Evolutionary conservation across 805 yeast species (phyloP).

Genomic region (Nakazawaea ernobii): DNA sequence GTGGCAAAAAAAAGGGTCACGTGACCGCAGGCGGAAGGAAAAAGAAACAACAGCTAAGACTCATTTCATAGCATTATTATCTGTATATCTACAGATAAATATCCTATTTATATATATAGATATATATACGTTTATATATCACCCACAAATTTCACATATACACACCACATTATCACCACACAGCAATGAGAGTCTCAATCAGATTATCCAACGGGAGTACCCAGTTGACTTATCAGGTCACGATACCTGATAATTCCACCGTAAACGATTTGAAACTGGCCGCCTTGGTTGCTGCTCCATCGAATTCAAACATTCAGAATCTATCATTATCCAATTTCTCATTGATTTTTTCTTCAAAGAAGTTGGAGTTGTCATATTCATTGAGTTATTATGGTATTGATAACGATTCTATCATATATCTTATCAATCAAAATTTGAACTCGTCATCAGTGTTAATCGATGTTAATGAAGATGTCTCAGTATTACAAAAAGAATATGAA

Average conservation of each 20-base stretch:
- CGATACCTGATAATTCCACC: slow-evolving; percentile 47
- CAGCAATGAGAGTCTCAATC: slow-evolving; percentile 41
- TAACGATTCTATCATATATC: slow-evolving; percentile 22
- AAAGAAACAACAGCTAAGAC: too few species aligned
- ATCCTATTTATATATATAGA: too few species aligned
- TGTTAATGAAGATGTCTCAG: slow-evolving; percentile 4
- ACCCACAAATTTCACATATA: background rate
- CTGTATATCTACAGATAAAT: too few species aligned
- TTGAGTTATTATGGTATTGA: slow-evolving; percentile 24
- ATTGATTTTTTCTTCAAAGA: slow-evolving; percentile 27
- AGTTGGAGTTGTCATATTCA: slow-evolving; percentile 21
- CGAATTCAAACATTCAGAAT: slow-evolving; percentile 8
- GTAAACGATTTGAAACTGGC: slow-evolving; percentile 45
- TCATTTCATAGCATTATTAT: too few species aligned
- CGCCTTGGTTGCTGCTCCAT: slow-evolving; percentile 35
- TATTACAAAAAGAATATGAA: background rate
- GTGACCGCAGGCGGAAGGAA: too few species aligned
- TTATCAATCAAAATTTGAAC: slow-evolving; percentile 17
- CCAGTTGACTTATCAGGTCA: slow-evolving; percentile 30
- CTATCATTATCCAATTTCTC: slow-evolving; percentile 15
- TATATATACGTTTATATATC: too few species aligned
- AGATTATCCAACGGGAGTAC: slow-evolving; percentile 36
- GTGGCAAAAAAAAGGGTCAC: background rate
- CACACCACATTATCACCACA: background rate
- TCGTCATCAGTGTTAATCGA: slow-evolving; percentile 13